Evolutionary conservation across 208 protist species (phyloP), one percentile per base, ranked within the genome.

Genomic region (Endotrypanum monterogeii): DNA sequence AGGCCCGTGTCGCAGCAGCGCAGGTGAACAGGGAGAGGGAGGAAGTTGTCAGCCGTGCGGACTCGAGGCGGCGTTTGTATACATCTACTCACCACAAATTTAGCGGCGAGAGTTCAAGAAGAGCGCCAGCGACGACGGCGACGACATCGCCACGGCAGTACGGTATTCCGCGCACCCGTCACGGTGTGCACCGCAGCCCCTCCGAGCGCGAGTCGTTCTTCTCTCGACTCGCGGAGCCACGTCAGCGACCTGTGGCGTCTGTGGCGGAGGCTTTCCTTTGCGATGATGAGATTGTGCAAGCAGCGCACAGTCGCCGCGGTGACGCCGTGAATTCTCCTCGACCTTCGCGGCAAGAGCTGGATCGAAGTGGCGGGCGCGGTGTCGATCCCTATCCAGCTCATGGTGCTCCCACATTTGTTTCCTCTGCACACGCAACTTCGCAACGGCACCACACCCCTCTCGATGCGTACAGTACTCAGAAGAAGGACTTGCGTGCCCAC

Each of bases 131-230:
- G 50, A 44, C 62, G 46, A 73, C 71, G 16, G 11, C n/a, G 5
- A 5, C 14, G 50, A 44, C 62, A 37, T 70, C 71, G 20, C 76
- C 67, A 20, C 71, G 80, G 9, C 69, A 32, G 6, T 65, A 73
- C 50, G 71, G 60, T 9, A 37, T 80, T 12, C 81, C 66, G 2
- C 84, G 75, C 37, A 67, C 78, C 3, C 69, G 58, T 25, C 76
- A 50, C 11, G 32, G 65, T 32, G 25, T 80, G 30, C 72, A 67
- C 70, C 60, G 76, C 70, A 80, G 63, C 25, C 56, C 65, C 0
- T 62, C 67, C 1, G 85, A 86, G 63, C 77, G 76, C 54, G 76
- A 80, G n/a, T 63, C 71, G 14, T 83, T 86, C 46, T 90, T 86
- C 60, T 12, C 55, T 23, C 83, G 81, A 2, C 77, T 90, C 28